These are phyloP conservation scores for Auxenochlorella protothecoides DNA, from an alignment of 139 green algal genomes.

Conservation along the genomic window DNA sequence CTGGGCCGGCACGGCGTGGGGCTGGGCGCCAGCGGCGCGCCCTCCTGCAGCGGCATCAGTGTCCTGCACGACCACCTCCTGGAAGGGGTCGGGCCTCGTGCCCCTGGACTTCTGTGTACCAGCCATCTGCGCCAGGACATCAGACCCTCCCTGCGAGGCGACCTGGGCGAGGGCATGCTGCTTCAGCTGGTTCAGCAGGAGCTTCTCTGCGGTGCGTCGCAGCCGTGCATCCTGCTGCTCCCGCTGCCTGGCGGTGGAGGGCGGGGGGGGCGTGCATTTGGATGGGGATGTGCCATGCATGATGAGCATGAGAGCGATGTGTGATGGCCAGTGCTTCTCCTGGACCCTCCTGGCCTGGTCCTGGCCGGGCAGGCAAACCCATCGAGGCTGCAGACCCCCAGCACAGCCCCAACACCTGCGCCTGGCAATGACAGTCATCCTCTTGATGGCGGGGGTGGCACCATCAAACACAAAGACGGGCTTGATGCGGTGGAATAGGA, in stretches of 20 bases:
- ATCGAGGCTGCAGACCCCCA: not conserved
- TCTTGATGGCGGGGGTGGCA: constrained; percentile 86
- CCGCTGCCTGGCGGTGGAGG: constrained; percentile 31
- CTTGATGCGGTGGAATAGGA: constrained; percentile 85
- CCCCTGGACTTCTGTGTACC: too few species aligned
- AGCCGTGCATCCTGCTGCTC: constrained; percentile 64
- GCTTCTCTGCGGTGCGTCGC: constrained; percentile 79
- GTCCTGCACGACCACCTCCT: too few species aligned
- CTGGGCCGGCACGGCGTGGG: too few species aligned
- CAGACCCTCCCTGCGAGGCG: too few species aligned
- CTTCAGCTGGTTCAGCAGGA: constrained; percentile 87
- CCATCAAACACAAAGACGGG: constrained; percentile 99
- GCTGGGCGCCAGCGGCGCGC: too few species aligned
- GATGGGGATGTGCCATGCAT: too few species aligned
- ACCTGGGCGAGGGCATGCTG: constrained; percentile 16
- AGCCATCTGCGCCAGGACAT: too few species aligned
- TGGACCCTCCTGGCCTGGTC: not conserved
- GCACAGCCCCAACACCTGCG: constrained; percentile 13
- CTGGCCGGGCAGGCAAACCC: too few species aligned
- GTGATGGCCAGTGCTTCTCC: not conserved
- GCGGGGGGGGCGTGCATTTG: not conserved
- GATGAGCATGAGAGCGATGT: not conserved
- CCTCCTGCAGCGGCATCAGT: too few species aligned
- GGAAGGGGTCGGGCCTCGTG: too few species aligned
- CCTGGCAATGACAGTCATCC: constrained; percentile 60